phyloP scores from a whole-genome alignment of 192 early-diverging fungal genomes.

The Gaertneriomyces semiglobifer region DNA sequence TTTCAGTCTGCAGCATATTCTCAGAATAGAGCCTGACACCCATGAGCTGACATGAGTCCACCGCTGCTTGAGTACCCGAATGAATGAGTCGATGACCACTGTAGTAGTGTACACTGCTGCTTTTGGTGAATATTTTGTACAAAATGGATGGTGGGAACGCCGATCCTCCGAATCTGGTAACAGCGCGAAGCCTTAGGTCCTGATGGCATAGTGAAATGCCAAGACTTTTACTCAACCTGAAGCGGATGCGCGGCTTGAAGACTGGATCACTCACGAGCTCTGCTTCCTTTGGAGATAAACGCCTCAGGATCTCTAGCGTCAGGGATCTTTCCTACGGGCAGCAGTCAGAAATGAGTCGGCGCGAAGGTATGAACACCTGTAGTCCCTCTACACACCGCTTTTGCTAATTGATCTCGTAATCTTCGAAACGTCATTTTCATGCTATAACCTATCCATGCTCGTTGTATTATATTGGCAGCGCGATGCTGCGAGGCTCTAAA shows the following conservation, averaged over 20 bases:
- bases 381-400: conserved; percentile 28
- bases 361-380: background rate
- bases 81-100: conserved; percentile 41
- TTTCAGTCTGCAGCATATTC: conserved; percentile 32
- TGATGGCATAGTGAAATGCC: too few species aligned
- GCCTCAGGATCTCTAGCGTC: conserved; percentile 41
- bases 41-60: conserved; percentile 49
- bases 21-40: conserved; percentile 40
- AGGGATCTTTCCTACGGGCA: conserved; percentile 45
- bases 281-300: conserved; percentile 48
- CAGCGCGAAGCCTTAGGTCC: background rate
- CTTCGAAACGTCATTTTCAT: conserved; percentile 32
- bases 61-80: conserved; percentile 44
- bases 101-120: conserved; percentile 52
- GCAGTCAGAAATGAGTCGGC: background rate
- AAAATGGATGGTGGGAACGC: conserved; percentile 46
- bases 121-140: conserved; percentile 52
- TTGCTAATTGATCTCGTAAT: conserved; percentile 36
- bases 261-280: conserved; percentile 45
- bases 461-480: conserved; percentile 31
- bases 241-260: conserved; percentile 41
- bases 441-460: conserved; percentile 36
- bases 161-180: conserved; percentile 38
- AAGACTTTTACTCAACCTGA: conserved; percentile 26
- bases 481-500: background rate